phyloP scores from a whole-genome alignment of 2,329 filamentous ascomycete genomes.

The Cladophialophora carrionii region DNA sequence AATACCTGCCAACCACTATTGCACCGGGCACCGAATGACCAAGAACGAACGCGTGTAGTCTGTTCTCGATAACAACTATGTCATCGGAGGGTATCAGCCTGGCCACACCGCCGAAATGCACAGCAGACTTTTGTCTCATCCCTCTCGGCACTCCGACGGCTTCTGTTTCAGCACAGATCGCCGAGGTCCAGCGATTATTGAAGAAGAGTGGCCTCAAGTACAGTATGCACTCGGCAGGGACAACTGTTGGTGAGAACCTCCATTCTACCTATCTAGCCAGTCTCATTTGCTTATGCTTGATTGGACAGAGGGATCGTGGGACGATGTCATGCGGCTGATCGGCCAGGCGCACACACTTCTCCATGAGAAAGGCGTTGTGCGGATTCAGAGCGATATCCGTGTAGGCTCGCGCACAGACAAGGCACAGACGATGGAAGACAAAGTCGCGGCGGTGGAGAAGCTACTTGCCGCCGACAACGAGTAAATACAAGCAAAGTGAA shows the following conservation, averaged over 20 bases:
- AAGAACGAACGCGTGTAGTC: not conserved
- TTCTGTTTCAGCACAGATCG: slow-evolving; percentile 81
- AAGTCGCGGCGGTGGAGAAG: slow-evolving; percentile 66
- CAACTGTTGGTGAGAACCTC: slow-evolving; percentile 74
- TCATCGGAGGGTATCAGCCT: slow-evolving; percentile 17
- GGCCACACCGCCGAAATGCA: slow-evolving; percentile 71
- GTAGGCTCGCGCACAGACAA: slow-evolving; percentile 87
- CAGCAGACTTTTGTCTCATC: slow-evolving; percentile 89
- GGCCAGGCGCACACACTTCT: slow-evolving; percentile 83
- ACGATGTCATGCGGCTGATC: slow-evolving; percentile 79
- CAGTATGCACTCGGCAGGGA: slow-evolving; percentile 90
- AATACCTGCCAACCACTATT: not conserved
- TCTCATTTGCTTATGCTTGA: not conserved
- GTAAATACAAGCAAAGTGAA: not conserved
- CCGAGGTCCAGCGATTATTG: slow-evolving; percentile 83
- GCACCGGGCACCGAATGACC: not conserved
- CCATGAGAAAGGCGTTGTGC: slow-evolving; percentile 73
- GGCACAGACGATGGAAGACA: slow-evolving; percentile 77
- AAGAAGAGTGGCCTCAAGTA: slow-evolving; percentile 79
- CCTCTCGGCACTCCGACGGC: slow-evolving; percentile 79
- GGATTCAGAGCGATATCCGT: slow-evolving; percentile 87
- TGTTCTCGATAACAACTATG: slow-evolving; percentile 10
- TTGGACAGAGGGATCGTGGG: slow-evolving; percentile 80
- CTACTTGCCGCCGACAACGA: slow-evolving; percentile 48
- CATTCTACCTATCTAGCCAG: not conserved